phyloP scores from a whole-genome alignment of 768 basidiomycete species.

The Lentinula sp. region DNA sequence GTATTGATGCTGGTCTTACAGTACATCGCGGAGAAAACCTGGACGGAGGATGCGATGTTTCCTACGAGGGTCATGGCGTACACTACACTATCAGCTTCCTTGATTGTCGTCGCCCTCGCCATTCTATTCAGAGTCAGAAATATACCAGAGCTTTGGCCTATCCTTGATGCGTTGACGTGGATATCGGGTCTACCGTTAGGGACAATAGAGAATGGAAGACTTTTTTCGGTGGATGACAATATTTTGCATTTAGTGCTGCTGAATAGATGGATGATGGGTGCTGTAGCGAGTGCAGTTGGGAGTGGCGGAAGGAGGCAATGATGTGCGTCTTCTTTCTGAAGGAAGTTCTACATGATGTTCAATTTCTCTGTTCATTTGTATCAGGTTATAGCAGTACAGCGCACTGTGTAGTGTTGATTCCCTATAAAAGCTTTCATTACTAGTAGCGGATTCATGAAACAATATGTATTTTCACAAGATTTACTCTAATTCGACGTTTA shows the following conservation, averaged over 20 bases:
- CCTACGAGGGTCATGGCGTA: slow-evolving; percentile 16
- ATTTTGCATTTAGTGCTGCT: slow-evolving; percentile 18
- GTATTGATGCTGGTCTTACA: slow-evolving; percentile 10
- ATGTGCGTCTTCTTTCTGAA: neutral
- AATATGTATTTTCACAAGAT: too few species aligned
- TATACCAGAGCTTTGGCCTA: slow-evolving; percentile 15
- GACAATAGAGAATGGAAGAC: slow-evolving; percentile 20
- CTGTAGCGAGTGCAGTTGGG: slow-evolving; percentile 19
- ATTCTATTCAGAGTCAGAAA: slow-evolving; percentile 9
- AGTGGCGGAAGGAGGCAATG: slow-evolving; percentile 3
- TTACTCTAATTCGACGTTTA: too few species aligned
- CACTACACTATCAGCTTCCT: slow-evolving; percentile 12
- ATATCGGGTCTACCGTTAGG: slow-evolving; percentile 20
- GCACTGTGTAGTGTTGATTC: too few species aligned
- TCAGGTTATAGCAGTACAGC: too few species aligned
- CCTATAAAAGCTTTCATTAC: too few species aligned
- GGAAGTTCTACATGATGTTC: neutral
- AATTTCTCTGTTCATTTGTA: neutral
- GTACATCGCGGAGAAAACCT: slow-evolving; percentile 14
- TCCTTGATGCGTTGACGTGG: slow-evolving; percentile 19
- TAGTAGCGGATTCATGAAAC: too few species aligned
- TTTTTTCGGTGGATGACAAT: slow-evolving; percentile 17
- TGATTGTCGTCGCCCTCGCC: slow-evolving; percentile 14
- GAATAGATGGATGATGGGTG: slow-evolving; percentile 22
- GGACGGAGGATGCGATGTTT: slow-evolving; percentile 13